Evolutionary conservation across 148 eudicot genomes (phyloP).

Genomic region (Vaccinium myrtillus): DNA sequence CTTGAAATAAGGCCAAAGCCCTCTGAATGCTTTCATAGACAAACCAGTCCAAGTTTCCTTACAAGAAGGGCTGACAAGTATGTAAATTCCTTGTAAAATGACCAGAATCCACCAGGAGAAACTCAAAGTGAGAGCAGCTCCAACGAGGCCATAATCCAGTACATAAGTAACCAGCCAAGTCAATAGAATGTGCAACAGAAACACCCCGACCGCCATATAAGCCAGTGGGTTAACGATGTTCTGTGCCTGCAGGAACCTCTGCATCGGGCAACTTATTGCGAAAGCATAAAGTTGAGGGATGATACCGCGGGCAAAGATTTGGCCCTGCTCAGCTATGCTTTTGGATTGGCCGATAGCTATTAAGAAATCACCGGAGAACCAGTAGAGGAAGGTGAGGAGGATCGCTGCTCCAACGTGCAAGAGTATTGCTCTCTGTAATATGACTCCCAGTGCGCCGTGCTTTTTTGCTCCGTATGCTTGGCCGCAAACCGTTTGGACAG

Average conservation of each 20-base stretch:
- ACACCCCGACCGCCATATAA: constrained; percentile 49
- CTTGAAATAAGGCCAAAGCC: constrained; percentile 62
- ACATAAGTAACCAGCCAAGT: constrained; percentile 52
- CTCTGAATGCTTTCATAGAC: constrained; percentile 35
- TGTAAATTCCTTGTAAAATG: constrained; percentile 38
- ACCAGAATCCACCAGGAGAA: constrained; percentile 62
- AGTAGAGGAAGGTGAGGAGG: constrained; percentile 43
- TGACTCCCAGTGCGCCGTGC: constrained; percentile 47
- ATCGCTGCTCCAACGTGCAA: constrained; percentile 48
- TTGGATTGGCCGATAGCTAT: constrained; percentile 45
- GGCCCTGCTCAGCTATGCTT: constrained; percentile 43
- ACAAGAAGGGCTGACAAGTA: constrained; percentile 38
- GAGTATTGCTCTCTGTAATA: constrained; percentile 52
- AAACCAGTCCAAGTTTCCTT: constrained; percentile 59
- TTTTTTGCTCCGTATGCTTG: constrained; percentile 60
- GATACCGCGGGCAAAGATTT: constrained; percentile 45
- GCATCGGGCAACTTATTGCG: constrained; percentile 48
- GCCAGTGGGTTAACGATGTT: constrained; percentile 71
- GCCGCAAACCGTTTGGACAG: constrained; percentile 65
- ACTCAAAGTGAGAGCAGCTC: constrained; percentile 52
- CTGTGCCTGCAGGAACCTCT: constrained; percentile 59
- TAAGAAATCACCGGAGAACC: constrained; percentile 34
- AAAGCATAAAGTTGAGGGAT: constrained; percentile 57
- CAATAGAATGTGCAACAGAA: constrained; percentile 37
- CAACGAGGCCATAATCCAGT: constrained; percentile 41